Evolutionary conservation across 1,284 basidiomycete genomes (phyloP), one percentile per base, ranked within the genome.

Genomic region (Microbotryum violaceum): DNA sequence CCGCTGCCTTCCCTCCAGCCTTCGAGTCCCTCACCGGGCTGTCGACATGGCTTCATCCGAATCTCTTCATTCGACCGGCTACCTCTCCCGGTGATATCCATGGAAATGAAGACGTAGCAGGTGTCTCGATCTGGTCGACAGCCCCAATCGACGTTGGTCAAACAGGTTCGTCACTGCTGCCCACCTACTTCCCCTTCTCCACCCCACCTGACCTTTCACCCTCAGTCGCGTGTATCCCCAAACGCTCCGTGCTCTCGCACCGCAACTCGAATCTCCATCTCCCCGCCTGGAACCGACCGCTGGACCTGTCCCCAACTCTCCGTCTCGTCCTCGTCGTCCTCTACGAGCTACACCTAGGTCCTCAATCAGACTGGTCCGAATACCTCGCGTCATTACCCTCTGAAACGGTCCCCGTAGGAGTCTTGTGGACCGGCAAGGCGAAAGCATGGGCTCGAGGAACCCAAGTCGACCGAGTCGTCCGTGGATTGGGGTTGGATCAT

Each of bases 371-470:
- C 6, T 79, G 74, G 65, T 74, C 66, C 49, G 75, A 72, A 7
- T 80, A 78, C 65, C 56, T 78, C 2, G 74, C 75, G 51, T 70
- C 67, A 20, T 63, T 78, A 21, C 78, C 78, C 6, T 27, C 25
- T 21, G 56, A 61, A 1, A 67, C 72, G 6, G 66, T 78, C 25
- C 73, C 74, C 0, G 54, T 76, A 12, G 67, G 58, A 0, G 48
- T 56, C 7, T 71, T 78, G 1, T 80, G 79, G 78, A 14, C 33
- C 2, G 25, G 46, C 42, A 23, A 55, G 8, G 78, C 72, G 0
- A 33, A 56, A 33, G 31, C 49, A 20, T 76, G 75, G 72, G 55
- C 74, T 0, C 49, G 31, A 25, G 75, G 75, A 0, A 77, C 77
- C 0, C 75, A 78, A 54, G 70, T 74, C 3, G 72, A 72, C 45